phyloP scores from a whole-genome alignment of 306 rosid genomes.

The Rosa multiflora region DNA sequence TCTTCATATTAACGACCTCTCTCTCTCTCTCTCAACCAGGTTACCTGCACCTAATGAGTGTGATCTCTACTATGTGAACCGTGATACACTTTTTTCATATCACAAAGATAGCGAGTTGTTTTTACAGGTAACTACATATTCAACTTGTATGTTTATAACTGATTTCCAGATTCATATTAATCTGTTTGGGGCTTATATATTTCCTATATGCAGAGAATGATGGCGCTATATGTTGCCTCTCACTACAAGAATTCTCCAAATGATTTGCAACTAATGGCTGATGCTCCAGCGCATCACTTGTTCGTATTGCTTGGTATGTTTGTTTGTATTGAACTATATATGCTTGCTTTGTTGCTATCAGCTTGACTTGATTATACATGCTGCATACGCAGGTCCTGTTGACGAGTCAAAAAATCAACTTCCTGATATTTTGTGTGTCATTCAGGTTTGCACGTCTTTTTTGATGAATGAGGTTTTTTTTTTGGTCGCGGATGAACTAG shows the following conservation, averaged over 20 bases:
- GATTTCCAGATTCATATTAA: not conserved
- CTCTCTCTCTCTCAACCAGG: conserved; percentile 40
- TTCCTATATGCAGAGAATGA: conserved; percentile 77
- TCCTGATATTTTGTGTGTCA: conserved; percentile 96
- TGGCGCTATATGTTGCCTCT: conserved; percentile 95
- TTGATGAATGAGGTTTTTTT: not conserved
- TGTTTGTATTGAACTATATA: conserved; percentile 16
- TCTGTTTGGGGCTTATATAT: conserved; percentile 28
- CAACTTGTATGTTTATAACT: not conserved
- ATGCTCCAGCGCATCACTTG: conserved; percentile 98
- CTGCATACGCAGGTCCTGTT: conserved; percentile 72
- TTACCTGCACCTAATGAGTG: conserved; percentile 82
- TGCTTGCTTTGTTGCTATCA: conserved; percentile 1
- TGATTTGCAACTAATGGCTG: conserved; percentile 94
- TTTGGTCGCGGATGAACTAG: not conserved
- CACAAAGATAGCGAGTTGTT: conserved; percentile 93
- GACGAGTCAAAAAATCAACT: conserved; percentile 87
- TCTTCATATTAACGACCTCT: conserved; percentile 16
- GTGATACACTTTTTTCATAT: conserved; percentile 93
- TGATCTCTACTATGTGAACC: conserved; percentile 88
- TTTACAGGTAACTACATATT: conserved; percentile 63
- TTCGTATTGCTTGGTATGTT: conserved; percentile 87
- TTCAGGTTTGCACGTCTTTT: conserved; percentile 63
- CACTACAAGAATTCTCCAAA: conserved; percentile 99
- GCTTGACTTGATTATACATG: conserved; percentile 26